phyloP scores from a whole-genome alignment of 2,329 filamentous ascomycete species.

The Chaetomiaceae sp. region DNA sequence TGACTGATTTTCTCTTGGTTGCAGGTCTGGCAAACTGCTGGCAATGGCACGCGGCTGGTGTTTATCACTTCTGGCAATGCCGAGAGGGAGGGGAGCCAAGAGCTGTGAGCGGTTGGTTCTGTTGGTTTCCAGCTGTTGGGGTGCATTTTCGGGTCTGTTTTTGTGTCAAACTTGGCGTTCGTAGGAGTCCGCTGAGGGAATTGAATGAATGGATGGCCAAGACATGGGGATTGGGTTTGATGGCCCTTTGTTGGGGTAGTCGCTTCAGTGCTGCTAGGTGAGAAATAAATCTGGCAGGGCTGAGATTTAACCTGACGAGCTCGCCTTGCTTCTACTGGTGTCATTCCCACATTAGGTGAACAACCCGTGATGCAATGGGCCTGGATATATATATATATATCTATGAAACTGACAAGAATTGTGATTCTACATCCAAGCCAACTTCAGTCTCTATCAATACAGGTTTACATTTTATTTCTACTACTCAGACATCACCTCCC shows the following conservation, averaged over 20 bases:
- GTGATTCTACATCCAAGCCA: too few species aligned
- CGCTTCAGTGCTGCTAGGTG: neutral
- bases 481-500: conserved; percentile 7
- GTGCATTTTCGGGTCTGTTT: conserved; percentile 8
- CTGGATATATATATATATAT: too few species aligned
- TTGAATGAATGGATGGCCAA: neutral
- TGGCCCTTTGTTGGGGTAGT: neutral
- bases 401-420: too few species aligned
- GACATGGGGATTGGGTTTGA: neutral
- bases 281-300: neutral
- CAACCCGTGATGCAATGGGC: too few species aligned
- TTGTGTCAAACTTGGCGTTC: conserved; percentile 4
- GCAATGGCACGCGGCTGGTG: conserved; percentile 64
- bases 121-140: neutral
- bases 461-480: conserved; percentile 17
- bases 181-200: neutral
- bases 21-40: conserved; percentile 75
- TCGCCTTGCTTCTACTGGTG: too few species aligned
- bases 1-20: conserved; percentile 5
- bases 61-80: conserved; percentile 61
- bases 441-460: conserved; percentile 12
- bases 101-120: conserved; percentile 10
- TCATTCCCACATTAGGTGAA: too few species aligned
- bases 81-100: conserved; percentile 37
- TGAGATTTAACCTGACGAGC: too few species aligned